Conservation (phyloP, 176 grass and related monocot species). For the Neostapfia colusana region DNA sequence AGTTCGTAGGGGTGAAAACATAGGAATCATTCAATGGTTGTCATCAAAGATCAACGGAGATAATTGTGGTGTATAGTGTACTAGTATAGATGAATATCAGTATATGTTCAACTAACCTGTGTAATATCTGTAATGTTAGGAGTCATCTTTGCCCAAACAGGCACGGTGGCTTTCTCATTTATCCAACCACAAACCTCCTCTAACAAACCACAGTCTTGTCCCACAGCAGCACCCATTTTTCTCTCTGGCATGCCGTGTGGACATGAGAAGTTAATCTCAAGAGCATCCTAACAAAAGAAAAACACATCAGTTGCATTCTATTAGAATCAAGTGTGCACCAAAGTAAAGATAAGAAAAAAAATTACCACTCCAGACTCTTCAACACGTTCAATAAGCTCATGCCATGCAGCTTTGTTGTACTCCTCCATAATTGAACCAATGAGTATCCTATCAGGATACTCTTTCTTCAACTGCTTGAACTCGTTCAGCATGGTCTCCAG, state of each 20-base stretch:
- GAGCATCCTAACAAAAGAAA: constrained; percentile 61
- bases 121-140: constrained; percentile 98
- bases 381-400: constrained; percentile 91
- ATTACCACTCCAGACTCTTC: constrained; percentile 78
- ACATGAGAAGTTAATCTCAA: constrained; percentile 99
- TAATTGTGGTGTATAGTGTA: background rate
- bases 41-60: background rate
- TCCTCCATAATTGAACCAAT: constrained; percentile 99
- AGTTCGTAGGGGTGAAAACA: background rate
- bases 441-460: constrained; percentile 92
- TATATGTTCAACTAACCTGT: constrained; percentile 51
- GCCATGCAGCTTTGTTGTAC: constrained; percentile 93
- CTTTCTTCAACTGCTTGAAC: constrained; percentile 90
- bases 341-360: constrained; percentile 15
- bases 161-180: constrained; percentile 97
- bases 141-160: constrained; percentile 99
- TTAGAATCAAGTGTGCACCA: constrained; percentile 12
- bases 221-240: constrained; percentile 98
- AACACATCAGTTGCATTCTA: constrained; percentile 21
- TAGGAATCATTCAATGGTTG: background rate
- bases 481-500: constrained; percentile 86
- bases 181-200: constrained; percentile 93
- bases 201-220: constrained; percentile 84
- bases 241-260: constrained; percentile 99
- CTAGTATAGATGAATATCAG: background rate